A percentile compares a stretch with the other conserved stretches of the same genome.
Evolutionary conservation across 2,329 filamentous ascomycete species (phyloP).

Genomic region (Beauveria scarabaeidicola): DNA sequence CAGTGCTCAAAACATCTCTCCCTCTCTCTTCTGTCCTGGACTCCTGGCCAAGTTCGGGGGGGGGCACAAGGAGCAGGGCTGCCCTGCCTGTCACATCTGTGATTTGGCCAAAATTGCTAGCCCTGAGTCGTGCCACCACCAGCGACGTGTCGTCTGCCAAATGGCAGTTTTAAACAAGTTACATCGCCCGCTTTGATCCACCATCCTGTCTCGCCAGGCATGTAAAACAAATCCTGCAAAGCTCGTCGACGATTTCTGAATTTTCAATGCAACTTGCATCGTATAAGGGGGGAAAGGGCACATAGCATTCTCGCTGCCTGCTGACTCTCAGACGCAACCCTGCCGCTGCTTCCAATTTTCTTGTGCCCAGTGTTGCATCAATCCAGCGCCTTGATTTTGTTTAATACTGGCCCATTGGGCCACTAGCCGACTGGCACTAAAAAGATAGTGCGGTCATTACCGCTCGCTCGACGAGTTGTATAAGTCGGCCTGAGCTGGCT

Average conservation of each 20-base stretch:
- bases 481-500: conserved; percentile 11
- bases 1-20: background rate
- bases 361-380: conserved; percentile 7
- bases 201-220: conserved; percentile 2
- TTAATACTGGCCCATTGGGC: conserved; percentile 8
- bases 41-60: background rate
- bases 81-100: conserved; percentile 2
- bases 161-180: conserved; percentile 8
- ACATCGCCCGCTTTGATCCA: conserved; percentile 7
- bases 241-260: background rate
- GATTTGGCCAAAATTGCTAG: background rate
- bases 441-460: conserved; percentile 12
- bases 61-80: conserved; percentile 1
- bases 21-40: background rate
- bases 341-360: conserved; percentile 1
- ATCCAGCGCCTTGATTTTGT: conserved; percentile 4
- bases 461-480: conserved; percentile 8
- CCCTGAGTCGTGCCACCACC: conserved; percentile 6
- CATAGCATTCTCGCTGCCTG: background rate
- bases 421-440: conserved; percentile 9
- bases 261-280: background rate
- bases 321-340: conserved; percentile 6
- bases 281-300: background rate
- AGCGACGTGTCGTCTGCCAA: background rate
- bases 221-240: conserved; percentile 4